Evolutionary conservation across 1,284 basidiomycete species (phyloP).

Genomic region (Marasmius oreades): DNA sequence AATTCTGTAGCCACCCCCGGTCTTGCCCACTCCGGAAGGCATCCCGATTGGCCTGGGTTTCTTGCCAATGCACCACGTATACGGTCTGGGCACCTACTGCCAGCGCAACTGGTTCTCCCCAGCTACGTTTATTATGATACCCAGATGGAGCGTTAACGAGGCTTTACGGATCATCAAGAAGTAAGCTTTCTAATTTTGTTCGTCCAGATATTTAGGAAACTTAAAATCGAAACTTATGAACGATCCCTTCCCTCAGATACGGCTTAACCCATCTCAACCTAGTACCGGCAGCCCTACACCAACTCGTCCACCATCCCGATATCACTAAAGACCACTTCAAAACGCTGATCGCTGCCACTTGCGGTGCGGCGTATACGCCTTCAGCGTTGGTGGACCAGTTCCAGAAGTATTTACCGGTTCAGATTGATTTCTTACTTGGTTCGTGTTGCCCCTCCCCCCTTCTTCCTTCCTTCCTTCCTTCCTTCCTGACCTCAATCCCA

Average conservation of each 20-base stretch:
- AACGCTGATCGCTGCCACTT: conserved; percentile 38
- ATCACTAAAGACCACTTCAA: conserved; percentile 50
- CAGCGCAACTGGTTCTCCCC: conserved; percentile 25
- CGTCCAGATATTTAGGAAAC: too few relatives aligned
- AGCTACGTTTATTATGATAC: conserved; percentile 49
- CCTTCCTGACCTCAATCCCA: background rate
- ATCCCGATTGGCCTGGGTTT: conserved; percentile 49
- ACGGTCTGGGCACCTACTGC: conserved; percentile 40
- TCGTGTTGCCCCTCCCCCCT: conserved; percentile 6
- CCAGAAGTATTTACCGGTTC: conserved; percentile 29
- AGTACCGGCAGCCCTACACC: conserved; percentile 66
- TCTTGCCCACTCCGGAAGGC: conserved; percentile 35
- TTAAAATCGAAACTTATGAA: conserved; percentile 18
- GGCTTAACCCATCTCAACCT: conserved; percentile 46
- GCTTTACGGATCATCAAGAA: conserved; percentile 39
- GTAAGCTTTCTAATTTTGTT: conserved; percentile 28
- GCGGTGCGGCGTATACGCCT: conserved; percentile 67
- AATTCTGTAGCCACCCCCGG: conserved; percentile 32
- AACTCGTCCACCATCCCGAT: conserved; percentile 54
- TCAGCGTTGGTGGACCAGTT: conserved; percentile 45
- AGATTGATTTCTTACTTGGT: conserved; percentile 45
- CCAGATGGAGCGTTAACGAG: conserved; percentile 53
- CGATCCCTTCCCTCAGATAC: conserved; percentile 35
- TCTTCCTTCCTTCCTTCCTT: background rate
- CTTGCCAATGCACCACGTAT: conserved; percentile 68